Evolutionary conservation across 768 basidiomycete genomes (phyloP).

Genomic region (Rhodotorula kratochvilovae): DNA sequence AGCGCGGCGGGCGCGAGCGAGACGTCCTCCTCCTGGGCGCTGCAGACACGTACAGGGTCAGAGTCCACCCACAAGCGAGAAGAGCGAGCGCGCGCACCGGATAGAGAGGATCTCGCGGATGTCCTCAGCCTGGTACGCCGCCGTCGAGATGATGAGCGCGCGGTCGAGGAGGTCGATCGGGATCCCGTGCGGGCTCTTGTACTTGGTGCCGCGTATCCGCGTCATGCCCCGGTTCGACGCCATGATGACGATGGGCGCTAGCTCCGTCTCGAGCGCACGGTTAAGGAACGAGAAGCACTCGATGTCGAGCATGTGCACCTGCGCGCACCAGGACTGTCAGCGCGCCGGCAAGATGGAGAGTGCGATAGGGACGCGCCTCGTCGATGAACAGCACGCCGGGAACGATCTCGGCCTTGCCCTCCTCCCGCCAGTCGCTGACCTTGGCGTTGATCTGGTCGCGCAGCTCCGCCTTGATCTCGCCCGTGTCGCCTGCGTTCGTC

Average conservation of each 20-base stretch:
- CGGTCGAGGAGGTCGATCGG: conserved; percentile 92
- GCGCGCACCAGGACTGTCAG: not conserved
- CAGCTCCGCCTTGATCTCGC: conserved; percentile 96
- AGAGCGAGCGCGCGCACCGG: conserved; percentile 53
- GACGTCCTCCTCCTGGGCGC: conserved; percentile 94
- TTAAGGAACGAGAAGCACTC: conserved; percentile 99
- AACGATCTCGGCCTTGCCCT: conserved; percentile 95
- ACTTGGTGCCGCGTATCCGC: conserved; percentile 88
- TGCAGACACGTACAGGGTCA: conserved; percentile 42
- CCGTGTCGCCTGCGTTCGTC: conserved; percentile 73
- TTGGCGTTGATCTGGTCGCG: conserved; percentile 95
- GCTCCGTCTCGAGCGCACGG: conserved; percentile 85
- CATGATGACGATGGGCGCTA: conserved; percentile 96
- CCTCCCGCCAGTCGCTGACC: conserved; percentile 95
- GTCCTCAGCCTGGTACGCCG: conserved; percentile 74
- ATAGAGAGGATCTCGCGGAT: conserved; percentile 89
- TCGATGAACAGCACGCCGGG: conserved; percentile 96
- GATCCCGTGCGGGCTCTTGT: conserved; percentile 88
- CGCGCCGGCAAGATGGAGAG: too few relatives aligned
- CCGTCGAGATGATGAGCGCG: conserved; percentile 90
- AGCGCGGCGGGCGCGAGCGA: conserved; percentile 67
- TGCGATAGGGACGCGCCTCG: conserved; percentile 50
- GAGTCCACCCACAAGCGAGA: not conserved
- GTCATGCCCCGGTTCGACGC: conserved; percentile 94
- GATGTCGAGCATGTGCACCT: conserved; percentile 98